Base-by-base conservation (phyloP, 139 green algal species). In the Zygnema circumcarinatum region DNA sequence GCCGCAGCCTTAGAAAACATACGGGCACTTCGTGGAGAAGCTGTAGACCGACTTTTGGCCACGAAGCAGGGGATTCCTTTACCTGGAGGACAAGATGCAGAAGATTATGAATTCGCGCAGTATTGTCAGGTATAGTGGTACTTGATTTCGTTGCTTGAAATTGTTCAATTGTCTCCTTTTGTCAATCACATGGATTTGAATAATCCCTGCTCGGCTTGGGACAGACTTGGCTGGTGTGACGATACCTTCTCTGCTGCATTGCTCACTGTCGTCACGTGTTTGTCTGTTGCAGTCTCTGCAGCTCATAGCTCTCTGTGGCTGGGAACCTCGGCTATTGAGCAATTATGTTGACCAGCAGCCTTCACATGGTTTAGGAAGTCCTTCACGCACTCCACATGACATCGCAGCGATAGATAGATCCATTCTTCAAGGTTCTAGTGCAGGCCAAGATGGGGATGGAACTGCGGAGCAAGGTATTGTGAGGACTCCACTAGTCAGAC, bases 301-400 rank as follows among this genome's bases (percentile, higher is more conserved):
- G 3, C 33, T 89, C 35, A 90, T 89, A 3, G 84, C 84, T 0
- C 32, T 89, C 21, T 89, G 84, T 33, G 84, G 84, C 29, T 89
- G 84, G 84, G 78, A 89, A 79, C 84, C 84, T 40, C 84, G 53
- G 31, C 25, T 40, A 16, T 62, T 89, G n/a, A 38, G 36, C 78
- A 7, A 84, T n/a, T 16, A 32, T 47, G 25, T 53, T 1, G 81
- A 87, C n/a, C 35, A 38, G 29, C 38, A 87, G 7, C 72, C 39
- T n/a, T 32, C 29, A 33, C 32, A n/a, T 32, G n/a, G 16, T 25
- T 20, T 38, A 32, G 67, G 16, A n/a, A 42, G 41, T 33, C 40
- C 38, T 31, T 11, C 31, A 29, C 0, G 22, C 3, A 31, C 81
- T 75, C 33, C 35, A 20, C 83, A 78, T 78, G 35, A 36, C 35